Conservation (phyloP, 495 filamentous ascomycete species). For the Astrothelium subdiscretum region DNA sequence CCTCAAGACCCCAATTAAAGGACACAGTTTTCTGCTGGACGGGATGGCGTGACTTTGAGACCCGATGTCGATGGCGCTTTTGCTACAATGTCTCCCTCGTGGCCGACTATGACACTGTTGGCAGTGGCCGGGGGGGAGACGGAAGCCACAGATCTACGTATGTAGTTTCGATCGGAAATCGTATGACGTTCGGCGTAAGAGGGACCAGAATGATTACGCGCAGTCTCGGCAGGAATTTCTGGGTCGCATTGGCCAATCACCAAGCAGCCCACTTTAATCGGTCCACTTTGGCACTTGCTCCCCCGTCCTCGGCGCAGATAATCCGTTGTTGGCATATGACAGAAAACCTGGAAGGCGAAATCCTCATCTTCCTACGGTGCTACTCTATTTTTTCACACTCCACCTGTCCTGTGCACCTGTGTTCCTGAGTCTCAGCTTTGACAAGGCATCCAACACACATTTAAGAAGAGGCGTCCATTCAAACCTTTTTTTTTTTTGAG, state of each 20-base stretch:
- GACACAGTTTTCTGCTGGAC: no score
- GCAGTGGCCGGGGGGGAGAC: no score
- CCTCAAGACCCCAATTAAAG: no score
- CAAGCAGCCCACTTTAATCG: neutral
- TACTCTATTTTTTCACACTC: neutral
- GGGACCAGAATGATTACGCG: no score
- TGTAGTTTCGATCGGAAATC: no score
- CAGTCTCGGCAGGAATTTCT: neutral
- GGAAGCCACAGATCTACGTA: no score
- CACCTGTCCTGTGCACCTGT: neutral
- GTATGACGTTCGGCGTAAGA: no score
- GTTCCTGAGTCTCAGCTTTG: neutral
- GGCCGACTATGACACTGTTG: no score
- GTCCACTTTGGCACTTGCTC: neutral
- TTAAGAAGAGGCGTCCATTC: neutral
- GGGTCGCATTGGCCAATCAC: neutral
- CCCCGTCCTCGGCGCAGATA: neutral
- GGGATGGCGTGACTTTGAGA: no score
- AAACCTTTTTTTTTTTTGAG: neutral
- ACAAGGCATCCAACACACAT: neutral
- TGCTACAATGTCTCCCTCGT: no score
- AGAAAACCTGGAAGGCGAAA: neutral
- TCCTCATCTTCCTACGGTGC: neutral
- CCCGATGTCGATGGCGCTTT: no score
- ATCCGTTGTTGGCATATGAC: neutral